Evolutionary conservation across 352 stramenopile species (phyloP).

Genomic region (Elongisporangium undulatum): DNA sequence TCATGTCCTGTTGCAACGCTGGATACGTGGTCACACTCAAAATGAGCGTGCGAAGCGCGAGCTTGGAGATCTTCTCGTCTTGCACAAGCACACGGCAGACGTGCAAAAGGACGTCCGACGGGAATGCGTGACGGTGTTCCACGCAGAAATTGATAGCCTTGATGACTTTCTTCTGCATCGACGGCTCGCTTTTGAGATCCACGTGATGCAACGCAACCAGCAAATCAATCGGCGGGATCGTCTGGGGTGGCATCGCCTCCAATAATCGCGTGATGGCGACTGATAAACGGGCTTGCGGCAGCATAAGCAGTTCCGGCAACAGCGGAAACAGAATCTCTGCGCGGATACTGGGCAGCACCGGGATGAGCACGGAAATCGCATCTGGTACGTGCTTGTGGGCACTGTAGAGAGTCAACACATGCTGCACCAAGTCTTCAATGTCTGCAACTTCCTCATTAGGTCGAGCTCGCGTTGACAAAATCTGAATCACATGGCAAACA

Average conservation of each 20-base stretch:
- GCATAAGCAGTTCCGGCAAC: constrained; percentile 47
- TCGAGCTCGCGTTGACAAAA: constrained; percentile 42
- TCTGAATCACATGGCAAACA: constrained; percentile 74
- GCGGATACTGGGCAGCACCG: constrained; percentile 50
- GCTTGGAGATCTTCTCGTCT: constrained; percentile 56
- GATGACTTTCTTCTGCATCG: constrained; percentile 77
- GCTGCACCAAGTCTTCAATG: constrained; percentile 46
- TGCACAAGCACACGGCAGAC: constrained; percentile 61
- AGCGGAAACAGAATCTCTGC: constrained; percentile 55
- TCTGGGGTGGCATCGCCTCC: constrained; percentile 65
- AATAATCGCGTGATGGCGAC: constrained; percentile 71
- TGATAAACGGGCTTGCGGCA: constrained; percentile 46
- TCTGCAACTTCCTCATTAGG: constrained; percentile 30
- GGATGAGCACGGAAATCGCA: constrained; percentile 66
- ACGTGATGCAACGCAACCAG: constrained; percentile 75
- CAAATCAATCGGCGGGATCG: constrained; percentile 61
- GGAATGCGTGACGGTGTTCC: constrained; percentile 75
- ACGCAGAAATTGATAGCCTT: constrained; percentile 75
- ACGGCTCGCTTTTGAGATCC: constrained; percentile 57
- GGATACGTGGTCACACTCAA: constrained; percentile 71
- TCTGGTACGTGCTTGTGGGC: constrained; percentile 53
- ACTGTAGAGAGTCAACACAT: constrained; percentile 61
- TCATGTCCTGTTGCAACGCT: constrained; percentile 57
- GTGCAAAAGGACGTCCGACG: constrained; percentile 64
- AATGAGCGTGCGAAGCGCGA: constrained; percentile 74